phyloP scores from a whole-genome alignment of 208 protist species.

The Trypanosoma boissoni region DNA sequence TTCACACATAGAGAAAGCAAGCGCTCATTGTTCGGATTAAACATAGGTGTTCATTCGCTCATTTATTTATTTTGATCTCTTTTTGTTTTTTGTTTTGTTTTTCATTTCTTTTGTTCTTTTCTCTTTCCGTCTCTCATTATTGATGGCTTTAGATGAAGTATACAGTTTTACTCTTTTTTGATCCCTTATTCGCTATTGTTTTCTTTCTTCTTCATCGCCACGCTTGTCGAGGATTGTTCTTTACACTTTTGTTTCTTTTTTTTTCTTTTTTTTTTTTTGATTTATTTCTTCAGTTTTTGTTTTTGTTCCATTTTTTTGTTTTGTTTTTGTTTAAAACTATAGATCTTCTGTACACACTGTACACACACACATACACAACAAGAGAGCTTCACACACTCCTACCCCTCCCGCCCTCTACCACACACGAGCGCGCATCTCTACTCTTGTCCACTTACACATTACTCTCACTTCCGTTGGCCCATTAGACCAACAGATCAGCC shows the following conservation, averaged over 20 bases:
- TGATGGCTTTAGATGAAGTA: too few relatives aligned
- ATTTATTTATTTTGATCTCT: not conserved
- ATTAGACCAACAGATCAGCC: too few relatives aligned
- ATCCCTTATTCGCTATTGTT: too few relatives aligned
- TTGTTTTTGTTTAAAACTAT: constrained; percentile 1
- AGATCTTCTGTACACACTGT: not conserved
- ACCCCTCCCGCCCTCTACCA: too few relatives aligned
- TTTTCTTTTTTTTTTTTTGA: not conserved
- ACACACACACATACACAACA: not conserved
- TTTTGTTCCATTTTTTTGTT: constrained; percentile 1
- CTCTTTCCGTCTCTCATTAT: too few relatives aligned
- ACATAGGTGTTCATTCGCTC: not conserved
- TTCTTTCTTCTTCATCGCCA: too few relatives aligned
- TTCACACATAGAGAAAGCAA: too few relatives aligned
- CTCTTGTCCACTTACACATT: too few relatives aligned
- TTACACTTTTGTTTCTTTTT: not conserved
- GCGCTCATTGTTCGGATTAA: not conserved
- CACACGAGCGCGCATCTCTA: too few relatives aligned
- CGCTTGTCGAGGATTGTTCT: too few relatives aligned
- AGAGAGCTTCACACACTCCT: not conserved
- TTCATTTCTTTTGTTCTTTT: not conserved
- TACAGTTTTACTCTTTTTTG: too few relatives aligned
- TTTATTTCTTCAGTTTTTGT: not conserved
- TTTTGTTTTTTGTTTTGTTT: not conserved
- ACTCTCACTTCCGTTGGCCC: too few relatives aligned